Conservation (phyloP, 805 yeast species). For the Myxozyma kluyveri region DNA sequence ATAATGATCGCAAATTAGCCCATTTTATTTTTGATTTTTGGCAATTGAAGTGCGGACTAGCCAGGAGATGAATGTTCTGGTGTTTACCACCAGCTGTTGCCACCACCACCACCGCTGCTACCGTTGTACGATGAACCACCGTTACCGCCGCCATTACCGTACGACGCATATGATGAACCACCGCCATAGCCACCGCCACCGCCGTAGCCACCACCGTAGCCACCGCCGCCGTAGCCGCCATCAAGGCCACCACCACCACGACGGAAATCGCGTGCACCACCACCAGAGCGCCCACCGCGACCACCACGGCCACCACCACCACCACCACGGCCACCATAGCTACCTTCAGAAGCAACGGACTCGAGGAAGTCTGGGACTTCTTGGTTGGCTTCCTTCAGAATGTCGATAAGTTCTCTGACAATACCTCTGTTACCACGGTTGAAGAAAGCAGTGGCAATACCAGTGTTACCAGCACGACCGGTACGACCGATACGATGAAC, state of each 20-base stretch:
- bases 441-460: conserved; percentile 97
- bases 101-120: conserved; percentile 34
- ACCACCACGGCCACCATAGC: conserved; percentile 56
- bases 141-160: conserved; percentile 41
- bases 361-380: conserved; percentile 89
- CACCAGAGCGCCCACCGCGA: conserved; percentile 32
- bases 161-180: conserved; percentile 58
- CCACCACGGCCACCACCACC: conserved; percentile 43
- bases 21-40: too few relatives aligned
- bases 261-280: conserved; percentile 53
- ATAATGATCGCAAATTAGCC: conserved; percentile 11
- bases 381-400: conserved; percentile 94
- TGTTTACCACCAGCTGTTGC: conserved; percentile 20
- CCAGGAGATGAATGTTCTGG: too few relatives aligned
- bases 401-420: conserved; percentile 80
- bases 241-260: conserved; percentile 39
- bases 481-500: conserved; percentile 99
- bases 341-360: conserved; percentile 72
- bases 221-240: conserved; percentile 37
- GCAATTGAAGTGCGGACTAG: too few relatives aligned
- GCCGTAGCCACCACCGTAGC: conserved; percentile 36
- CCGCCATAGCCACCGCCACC: conserved; percentile 37
- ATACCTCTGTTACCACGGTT: conserved; percentile 92
- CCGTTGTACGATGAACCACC: conserved; percentile 17
- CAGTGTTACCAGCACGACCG: conserved; percentile 99